Evolutionary conservation across 2,329 filamentous ascomycete genomes (phyloP).

Genomic region (Aspergillus ruber): DNA sequence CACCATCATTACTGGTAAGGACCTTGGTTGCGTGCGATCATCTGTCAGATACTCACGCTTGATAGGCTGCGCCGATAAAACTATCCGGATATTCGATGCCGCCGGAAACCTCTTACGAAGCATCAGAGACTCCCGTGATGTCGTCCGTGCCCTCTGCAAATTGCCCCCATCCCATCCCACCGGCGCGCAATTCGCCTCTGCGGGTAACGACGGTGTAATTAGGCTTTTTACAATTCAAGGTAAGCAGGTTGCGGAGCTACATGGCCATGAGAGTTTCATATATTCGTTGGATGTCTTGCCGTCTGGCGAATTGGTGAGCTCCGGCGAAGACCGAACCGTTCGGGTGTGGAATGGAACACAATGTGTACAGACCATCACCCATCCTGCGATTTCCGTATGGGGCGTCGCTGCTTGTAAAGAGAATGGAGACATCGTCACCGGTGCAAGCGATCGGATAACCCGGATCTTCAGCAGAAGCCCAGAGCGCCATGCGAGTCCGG

Average conservation of each 20-base stretch:
- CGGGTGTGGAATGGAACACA: slow-evolving; percentile 76
- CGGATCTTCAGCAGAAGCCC: slow-evolving; percentile 73
- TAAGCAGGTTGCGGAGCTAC: slow-evolving; percentile 66
- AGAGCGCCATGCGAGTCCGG: slow-evolving; percentile 63
- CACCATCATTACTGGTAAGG: slow-evolving; percentile 66
- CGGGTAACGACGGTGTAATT: slow-evolving; percentile 86
- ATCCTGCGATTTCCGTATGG: slow-evolving; percentile 96
- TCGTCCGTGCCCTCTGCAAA: slow-evolving; percentile 80
- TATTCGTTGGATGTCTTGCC: slow-evolving; percentile 75
- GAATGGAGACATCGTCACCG: slow-evolving; percentile 88
- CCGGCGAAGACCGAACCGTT: slow-evolving; percentile 89
- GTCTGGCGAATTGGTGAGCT: slow-evolving; percentile 80
- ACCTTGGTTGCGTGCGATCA: not conserved
- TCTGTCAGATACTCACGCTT: slow-evolving; percentile 11
- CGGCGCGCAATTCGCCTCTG: slow-evolving; percentile 87
- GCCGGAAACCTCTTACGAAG: slow-evolving; percentile 58
- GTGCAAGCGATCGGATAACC: slow-evolving; percentile 79
- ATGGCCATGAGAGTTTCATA: slow-evolving; percentile 90
- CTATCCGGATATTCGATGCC: slow-evolving; percentile 73
- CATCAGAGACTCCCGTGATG: slow-evolving; percentile 67
- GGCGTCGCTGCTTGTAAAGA: slow-evolving; percentile 73
- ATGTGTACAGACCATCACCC: slow-evolving; percentile 92
- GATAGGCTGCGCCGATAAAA: slow-evolving; percentile 74
- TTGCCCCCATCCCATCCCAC: slow-evolving; percentile 70
- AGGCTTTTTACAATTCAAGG: slow-evolving; percentile 81